Evolutionary conservation across 2,329 filamentous ascomycete species (phyloP), one percentile per base, ranked within the genome.

Genomic region (Trematosphaeria pertusa): DNA sequence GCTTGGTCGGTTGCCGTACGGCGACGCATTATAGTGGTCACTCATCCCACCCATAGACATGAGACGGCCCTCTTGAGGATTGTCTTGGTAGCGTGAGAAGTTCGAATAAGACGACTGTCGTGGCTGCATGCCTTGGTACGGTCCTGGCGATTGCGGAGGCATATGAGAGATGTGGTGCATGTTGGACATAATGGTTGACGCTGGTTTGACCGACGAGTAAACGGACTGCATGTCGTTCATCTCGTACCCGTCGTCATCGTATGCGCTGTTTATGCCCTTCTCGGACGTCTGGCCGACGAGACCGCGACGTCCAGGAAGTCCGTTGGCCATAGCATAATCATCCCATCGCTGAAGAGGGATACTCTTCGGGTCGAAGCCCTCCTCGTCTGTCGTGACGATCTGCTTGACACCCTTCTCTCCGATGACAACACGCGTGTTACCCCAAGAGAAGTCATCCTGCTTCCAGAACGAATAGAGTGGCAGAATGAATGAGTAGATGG

Each of bases 401-500:
- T 96, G 86, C 77, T 96, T 96, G 69, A 83, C 84, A 54, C 92
- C 93, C 72, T 93, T 91, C 73, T 99, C 94, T 49, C 91, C 93
- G 58, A 97, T 89, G 59, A 99, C 94, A 56, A 99, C 86, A 83
- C 94, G 91, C 1, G 94, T 99, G 77, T 94, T 97, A 81, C 94
- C 94, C 94, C 94, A 99, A 2, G 87, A 87, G 81, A 99, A 99
- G 76, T 99, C 93, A 74, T 99, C 94, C 73, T 97, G 92, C 75
- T 97, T 96, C 94, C 94, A 99, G 87, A 99, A 99, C 0, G 93
- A 96, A 78, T 97, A 99, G 54, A 99, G 77, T 0, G 94, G 94
- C 10, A 99, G 82, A 54, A 95, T 70, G 63, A 99, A 89, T 3
- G 88, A 94, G 78, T 93, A 97, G 61, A 99, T 88, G 0, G 94